Evolutionary conservation across 345 rosid genomes (phyloP).

Genomic region (Melaleuca quinquenervia): DNA sequence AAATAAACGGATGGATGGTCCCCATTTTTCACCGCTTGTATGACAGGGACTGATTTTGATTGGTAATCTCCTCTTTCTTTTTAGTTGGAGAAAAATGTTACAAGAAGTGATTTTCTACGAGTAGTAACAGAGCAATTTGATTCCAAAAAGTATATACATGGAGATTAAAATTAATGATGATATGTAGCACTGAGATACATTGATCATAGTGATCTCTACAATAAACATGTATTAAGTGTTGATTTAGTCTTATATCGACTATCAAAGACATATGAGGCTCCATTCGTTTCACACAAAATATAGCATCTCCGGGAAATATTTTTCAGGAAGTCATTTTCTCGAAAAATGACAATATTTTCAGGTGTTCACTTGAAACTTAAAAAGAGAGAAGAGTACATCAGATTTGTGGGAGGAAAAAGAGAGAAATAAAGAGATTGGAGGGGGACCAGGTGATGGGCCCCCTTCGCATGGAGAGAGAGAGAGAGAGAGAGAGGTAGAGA

Average conservation of each 20-base stretch:
- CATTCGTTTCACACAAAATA: too few species aligned
- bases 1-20: not conserved
- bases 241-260: not conserved
- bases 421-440: too few species aligned
- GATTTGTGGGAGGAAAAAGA: too few species aligned
- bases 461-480: too few species aligned
- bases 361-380: too few species aligned
- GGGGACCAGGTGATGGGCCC: too few species aligned
- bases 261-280: not conserved
- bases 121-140: not conserved
- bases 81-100: not conserved
- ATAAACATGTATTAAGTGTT: too few species aligned
- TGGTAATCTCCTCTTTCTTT: not conserved
- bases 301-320: too few species aligned
- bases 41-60: not conserved
- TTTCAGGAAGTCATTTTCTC: too few species aligned
- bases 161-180: not conserved
- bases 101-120: not conserved
- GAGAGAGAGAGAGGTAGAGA: too few species aligned
- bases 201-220: not conserved
- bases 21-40: not conserved
- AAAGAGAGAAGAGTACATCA: too few species aligned
- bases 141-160: not conserved
- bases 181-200: not conserved
- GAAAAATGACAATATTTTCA: too few species aligned